phyloP scores from a whole-genome alignment of 352 stramenopile genomes.

The Pythium grandisporangium region DNA sequence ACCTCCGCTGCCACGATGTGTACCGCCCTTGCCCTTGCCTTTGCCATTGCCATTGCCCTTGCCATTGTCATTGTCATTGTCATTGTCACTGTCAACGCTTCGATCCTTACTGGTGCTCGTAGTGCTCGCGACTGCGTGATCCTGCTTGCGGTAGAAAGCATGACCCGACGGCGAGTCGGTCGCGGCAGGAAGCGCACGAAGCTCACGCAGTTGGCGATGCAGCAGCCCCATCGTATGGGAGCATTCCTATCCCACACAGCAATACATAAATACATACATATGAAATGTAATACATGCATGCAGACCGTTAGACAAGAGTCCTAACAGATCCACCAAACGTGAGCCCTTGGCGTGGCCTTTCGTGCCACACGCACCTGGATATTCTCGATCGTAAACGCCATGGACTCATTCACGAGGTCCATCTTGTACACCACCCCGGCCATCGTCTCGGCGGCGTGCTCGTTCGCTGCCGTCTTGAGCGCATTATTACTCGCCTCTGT shows the following conservation, averaged over 20 bases:
- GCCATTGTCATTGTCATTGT: too few species aligned
- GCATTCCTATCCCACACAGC: constrained; percentile 22
- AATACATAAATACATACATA: neutral
- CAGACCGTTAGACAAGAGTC: too few species aligned
- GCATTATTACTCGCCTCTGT: constrained; percentile 37
- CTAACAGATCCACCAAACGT: too few species aligned
- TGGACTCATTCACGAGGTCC: constrained; percentile 72
- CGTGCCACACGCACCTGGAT: constrained; percentile 24
- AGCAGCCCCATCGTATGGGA: constrained; percentile 65
- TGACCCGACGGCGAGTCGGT: too few species aligned
- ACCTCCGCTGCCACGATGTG: too few species aligned
- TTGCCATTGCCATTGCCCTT: too few species aligned
- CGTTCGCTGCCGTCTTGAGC: constrained; percentile 21
- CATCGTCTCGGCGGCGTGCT: constrained; percentile 22
- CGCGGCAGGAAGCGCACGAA: constrained; percentile 30
- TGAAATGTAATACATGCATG: too few species aligned
- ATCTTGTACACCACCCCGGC: constrained; percentile 54
- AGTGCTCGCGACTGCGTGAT: too few species aligned
- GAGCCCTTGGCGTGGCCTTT: too few species aligned
- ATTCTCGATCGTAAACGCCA: constrained; percentile 76
- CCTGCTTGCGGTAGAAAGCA: constrained; percentile 24
- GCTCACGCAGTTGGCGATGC: constrained; percentile 56
- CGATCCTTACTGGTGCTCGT: too few species aligned
- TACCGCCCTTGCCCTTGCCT: too few species aligned
- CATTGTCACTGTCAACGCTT: too few species aligned